Evolutionary conservation across 1,139 yeast species (phyloP), one percentile per base, ranked within the genome.

Genomic region (Taphrina betulina): DNA sequence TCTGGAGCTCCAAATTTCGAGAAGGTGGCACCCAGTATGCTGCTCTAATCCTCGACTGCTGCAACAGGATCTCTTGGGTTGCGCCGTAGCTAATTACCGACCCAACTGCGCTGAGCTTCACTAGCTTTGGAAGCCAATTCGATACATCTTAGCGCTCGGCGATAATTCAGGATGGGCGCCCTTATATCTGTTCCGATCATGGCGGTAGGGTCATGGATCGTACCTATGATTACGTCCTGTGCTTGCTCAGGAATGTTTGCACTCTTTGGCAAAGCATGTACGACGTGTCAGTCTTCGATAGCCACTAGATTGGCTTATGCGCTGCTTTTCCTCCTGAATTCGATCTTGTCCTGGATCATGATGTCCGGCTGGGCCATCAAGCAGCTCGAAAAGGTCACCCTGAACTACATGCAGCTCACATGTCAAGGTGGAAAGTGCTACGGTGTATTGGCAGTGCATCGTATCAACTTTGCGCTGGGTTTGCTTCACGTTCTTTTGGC

Each of bases 381-480:
- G 59, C 80, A 86, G 70, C 79, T 92, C 8, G 95, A 86, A 61
- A 78, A 78, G 60, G 77, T 92, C 7, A 77, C 89, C 0, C 78
- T 83, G 69, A 68, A 69, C 56, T 69, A 69, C 48, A 87, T 89
- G 38, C 79, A 80, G 62, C 78, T 83, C 61, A 83, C 83, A 57
- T 89, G 96, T 17, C 82, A 83, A 48, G 95, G 92, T 7, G 83
- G 83, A 42, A 89, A 88, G 65, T 94, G 98, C 72, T 81, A 81
- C 42, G 95, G 96, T 57, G 94, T 92, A 70, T 87, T 90, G 17
- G 90, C 95, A 4, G 63, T 92, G 8, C 94, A 92, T 67, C 75
- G 97, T 58, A 77, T 94, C 64, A 89, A 88, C 70, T 85, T 89
- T 68, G 94, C 97, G 1, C 75, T 92, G 19, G 98, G 95, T 1